Conservation (phyloP, 2,329 filamentous ascomycete species). For the Rhinocladiella mackenziei region DNA sequence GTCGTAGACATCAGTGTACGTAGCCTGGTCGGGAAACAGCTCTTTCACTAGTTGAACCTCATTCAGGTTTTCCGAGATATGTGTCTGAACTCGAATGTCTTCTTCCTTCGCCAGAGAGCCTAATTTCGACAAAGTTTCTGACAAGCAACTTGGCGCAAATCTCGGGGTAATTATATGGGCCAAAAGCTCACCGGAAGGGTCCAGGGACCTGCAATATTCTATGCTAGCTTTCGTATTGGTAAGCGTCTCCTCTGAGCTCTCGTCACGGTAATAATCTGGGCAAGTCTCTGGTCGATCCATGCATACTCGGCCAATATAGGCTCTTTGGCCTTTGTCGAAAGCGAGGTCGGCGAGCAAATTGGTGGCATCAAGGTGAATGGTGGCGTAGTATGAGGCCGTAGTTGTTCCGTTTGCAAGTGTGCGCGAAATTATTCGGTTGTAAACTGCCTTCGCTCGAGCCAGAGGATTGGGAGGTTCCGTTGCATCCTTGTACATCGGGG, state of each 20-base stretch:
- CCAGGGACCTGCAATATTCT: slow-evolving; percentile 61
- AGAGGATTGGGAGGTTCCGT: slow-evolving; percentile 40
- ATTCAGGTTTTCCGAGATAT: slow-evolving; percentile 75
- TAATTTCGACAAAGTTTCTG: slow-evolving; percentile 56
- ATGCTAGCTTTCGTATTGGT: slow-evolving; percentile 58
- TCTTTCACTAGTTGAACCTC: slow-evolving; percentile 68
- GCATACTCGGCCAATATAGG: slow-evolving; percentile 88
- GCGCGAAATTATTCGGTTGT: slow-evolving; percentile 70
- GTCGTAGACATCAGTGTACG: slow-evolving; percentile 80
- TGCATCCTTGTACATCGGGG: slow-evolving; percentile 31
- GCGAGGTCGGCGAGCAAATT: slow-evolving; percentile 86
- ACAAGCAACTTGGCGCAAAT: slow-evolving; percentile 56
- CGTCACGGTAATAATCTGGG: slow-evolving; percentile 77
- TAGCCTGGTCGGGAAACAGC: slow-evolving; percentile 61
- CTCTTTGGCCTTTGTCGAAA: slow-evolving; percentile 73
- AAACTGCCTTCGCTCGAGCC: slow-evolving; percentile 64
- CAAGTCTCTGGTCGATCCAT: slow-evolving; percentile 71
- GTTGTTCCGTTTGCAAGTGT: slow-evolving; percentile 90
- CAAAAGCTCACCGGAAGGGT: slow-evolving; percentile 61
- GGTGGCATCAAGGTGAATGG: slow-evolving; percentile 79
- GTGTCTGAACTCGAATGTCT: slow-evolving; percentile 69
- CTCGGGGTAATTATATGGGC: slow-evolving; percentile 73
- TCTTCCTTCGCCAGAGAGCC: slow-evolving; percentile 60
- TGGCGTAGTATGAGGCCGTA: slow-evolving; percentile 91
- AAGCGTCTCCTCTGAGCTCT: slow-evolving; percentile 56